Percentiles rank a stretch among this genome's conserved stretches.
phyloP scores from a whole-genome alignment of 2,329 filamentous ascomycete species.

The Corniculantispora saksenae region DNA sequence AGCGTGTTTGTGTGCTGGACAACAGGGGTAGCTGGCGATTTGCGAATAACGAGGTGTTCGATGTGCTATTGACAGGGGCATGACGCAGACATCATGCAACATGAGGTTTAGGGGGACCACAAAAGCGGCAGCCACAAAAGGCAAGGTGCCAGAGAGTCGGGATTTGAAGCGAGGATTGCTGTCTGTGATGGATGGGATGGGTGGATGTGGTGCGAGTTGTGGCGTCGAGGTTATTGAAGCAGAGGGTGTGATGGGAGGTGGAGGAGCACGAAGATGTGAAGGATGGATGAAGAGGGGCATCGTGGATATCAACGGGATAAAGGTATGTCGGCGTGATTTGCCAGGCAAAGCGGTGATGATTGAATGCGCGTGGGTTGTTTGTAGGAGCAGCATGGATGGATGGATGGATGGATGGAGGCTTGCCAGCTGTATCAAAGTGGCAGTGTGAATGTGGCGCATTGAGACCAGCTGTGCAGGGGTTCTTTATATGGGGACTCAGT shows the following conservation, averaged over 20 bases:
- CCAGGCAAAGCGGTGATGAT: neutral
- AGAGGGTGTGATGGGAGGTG: neutral
- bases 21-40: neutral
- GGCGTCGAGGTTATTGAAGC: neutral
- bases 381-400: too few relatives aligned
- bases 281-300: neutral
- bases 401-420: neutral
- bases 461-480: conserved; percentile 11
- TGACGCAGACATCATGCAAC: conserved; percentile 4
- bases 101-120: neutral
- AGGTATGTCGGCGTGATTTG: neutral
- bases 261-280: neutral
- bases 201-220: neutral
- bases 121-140: neutral
- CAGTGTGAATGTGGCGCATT: conserved; percentile 12
- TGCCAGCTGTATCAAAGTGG: conserved; percentile 15
- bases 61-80: neutral
- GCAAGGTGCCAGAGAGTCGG: neutral
- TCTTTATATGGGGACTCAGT: too few relatives aligned
- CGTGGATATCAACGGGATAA: neutral
- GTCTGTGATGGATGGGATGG: neutral
- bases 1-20: neutral
- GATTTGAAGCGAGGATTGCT: neutral
- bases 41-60: neutral
- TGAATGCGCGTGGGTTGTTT: neutral